Percentiles rank a stretch among this genome's conserved stretches.
These are phyloP conservation scores for Solanum hybrid DNA, from an alignment of 305 asterid genomes.

Conservation along the genomic window DNA sequence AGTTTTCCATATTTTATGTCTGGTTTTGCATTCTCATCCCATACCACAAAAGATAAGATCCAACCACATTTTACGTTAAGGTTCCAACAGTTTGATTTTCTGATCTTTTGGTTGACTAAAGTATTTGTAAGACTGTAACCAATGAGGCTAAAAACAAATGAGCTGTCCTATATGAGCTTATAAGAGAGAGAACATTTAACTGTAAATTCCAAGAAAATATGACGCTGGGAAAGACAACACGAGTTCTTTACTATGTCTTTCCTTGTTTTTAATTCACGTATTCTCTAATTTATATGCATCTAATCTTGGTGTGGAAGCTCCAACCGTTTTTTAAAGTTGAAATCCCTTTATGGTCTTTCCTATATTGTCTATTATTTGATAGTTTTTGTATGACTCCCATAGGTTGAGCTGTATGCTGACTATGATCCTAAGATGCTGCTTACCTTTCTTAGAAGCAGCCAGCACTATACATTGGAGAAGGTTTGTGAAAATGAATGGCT, in stretches of 20 bases:
- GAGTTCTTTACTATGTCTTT: neutral
- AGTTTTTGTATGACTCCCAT: slow-evolving; percentile 10
- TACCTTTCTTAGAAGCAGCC: slow-evolving; percentile 92
- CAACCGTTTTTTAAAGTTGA: neutral
- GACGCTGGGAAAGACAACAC: neutral
- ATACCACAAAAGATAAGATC: neutral
- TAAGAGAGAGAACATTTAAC: neutral
- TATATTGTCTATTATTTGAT: slow-evolving; percentile 12
- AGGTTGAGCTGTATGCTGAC: slow-evolving; percentile 98
- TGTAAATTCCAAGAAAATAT: neutral
- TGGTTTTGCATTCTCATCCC: neutral
- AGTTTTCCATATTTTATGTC: neutral
- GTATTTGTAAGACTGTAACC: neutral
- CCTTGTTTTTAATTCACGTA: neutral
- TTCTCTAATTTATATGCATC: neutral
- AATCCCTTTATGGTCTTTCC: slow-evolving; percentile 1
- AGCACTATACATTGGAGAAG: slow-evolving; percentile 95
- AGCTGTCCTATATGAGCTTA: neutral
- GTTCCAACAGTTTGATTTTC: neutral
- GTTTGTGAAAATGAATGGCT: slow-evolving; percentile 27
- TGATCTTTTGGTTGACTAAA: neutral
- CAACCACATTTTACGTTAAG: neutral
- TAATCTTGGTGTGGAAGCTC: neutral
- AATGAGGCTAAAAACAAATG: neutral
- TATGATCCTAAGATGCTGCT: slow-evolving; percentile 85